These are phyloP conservation scores for Myriosclerotinia scirpicola DNA, from an alignment of 2,329 filamentous ascomycete genomes.

Conservation along the genomic window DNA sequence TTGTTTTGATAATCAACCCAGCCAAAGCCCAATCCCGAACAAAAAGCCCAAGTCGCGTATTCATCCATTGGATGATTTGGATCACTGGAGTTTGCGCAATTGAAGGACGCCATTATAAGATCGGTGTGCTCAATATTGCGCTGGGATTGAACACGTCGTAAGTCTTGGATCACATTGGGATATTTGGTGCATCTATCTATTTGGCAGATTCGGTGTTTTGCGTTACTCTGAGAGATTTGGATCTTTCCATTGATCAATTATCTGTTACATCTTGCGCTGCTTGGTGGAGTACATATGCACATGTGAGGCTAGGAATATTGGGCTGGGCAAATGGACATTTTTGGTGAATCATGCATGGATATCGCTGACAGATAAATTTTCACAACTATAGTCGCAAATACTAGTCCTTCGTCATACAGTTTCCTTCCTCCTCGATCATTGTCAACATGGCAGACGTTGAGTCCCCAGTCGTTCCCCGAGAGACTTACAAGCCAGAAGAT, in stretches of 20 bases:
- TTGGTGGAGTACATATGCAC: constrained; percentile 19
- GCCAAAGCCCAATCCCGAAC: background rate
- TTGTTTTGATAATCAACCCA: constrained; percentile 9
- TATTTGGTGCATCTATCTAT: constrained; percentile 11
- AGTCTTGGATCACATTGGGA: constrained; percentile 19
- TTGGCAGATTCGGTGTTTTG: constrained; percentile 14
- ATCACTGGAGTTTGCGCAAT: constrained; percentile 7
- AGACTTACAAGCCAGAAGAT: constrained; percentile 2
- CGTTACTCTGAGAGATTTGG: constrained; percentile 12
- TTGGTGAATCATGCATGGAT: constrained; percentile 15
- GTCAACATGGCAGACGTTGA: constrained; percentile 25
- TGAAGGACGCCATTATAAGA: background rate
- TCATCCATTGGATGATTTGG: background rate
- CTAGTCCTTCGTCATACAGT: constrained; percentile 21
- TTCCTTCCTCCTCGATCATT: background rate
- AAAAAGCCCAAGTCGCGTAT: constrained; percentile 16
- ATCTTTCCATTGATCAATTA: constrained; percentile 15
- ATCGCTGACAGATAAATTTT: constrained; percentile 20
- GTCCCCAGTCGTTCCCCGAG: background rate
- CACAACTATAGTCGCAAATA: constrained; percentile 19
- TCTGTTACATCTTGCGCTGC: constrained; percentile 20
- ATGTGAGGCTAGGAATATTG: constrained; percentile 17
- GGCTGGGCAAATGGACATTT: constrained; percentile 4
- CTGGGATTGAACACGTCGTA: constrained; percentile 23
- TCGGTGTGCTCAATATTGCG: constrained; percentile 3